A percentile compares a stretch with the other conserved stretches of the same genome.
These are phyloP conservation scores for Suhomyces faveliae DNA, from an alignment of 805 yeast species.

Conservation along the genomic window DNA sequence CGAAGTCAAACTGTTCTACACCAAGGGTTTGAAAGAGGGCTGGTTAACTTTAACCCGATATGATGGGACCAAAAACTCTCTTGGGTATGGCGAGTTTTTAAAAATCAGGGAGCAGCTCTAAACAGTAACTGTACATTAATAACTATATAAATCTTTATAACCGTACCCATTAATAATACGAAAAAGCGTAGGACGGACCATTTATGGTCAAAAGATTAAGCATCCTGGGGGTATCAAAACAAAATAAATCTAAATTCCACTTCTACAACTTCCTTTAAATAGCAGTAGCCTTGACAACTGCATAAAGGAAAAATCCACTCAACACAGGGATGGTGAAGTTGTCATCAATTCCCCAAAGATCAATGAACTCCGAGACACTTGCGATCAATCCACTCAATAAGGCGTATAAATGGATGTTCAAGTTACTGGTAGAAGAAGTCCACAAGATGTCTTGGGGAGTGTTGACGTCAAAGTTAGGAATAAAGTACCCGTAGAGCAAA, in stretches of 20 bases:
- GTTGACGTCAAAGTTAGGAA: conserved; percentile 63
- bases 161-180: neutral
- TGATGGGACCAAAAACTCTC: conserved; percentile 32
- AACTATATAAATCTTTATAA: neutral
- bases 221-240: neutral
- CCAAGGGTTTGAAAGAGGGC: conserved; percentile 29
- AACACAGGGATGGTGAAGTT: conserved; percentile 92
- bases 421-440: conserved; percentile 56
- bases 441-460: conserved; percentile 61
- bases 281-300: conserved; percentile 35
- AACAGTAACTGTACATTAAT: neutral
- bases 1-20: conserved; percentile 21
- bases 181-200: neutral
- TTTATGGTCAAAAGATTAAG: neutral
- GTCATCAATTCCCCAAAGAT: conserved; percentile 77
- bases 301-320: conserved; percentile 64
- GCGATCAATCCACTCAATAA: conserved; percentile 76
- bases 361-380: conserved; percentile 82
- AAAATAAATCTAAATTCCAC: neutral
- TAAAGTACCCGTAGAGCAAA: conserved; percentile 67
- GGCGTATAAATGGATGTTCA: conserved; percentile 55
- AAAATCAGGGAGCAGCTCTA: conserved; percentile 11
- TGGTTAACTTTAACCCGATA: conserved; percentile 35
- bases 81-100: conserved; percentile 23
- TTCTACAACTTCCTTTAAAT: neutral